phyloP scores from a whole-genome alignment of 2,329 filamentous ascomycete species.

The Dryadomyces quercivorus region DNA sequence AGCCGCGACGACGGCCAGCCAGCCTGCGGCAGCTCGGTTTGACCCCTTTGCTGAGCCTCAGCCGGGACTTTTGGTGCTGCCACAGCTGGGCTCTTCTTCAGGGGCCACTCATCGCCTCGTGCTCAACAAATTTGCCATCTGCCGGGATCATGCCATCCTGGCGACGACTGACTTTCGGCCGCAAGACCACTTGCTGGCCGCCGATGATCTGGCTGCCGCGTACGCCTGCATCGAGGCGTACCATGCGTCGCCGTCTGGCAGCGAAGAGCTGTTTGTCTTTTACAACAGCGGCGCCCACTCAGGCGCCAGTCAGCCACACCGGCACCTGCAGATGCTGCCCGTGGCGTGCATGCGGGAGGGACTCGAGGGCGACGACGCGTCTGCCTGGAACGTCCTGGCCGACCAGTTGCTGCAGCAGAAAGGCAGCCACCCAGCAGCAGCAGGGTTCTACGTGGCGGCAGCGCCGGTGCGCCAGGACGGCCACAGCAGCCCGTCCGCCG shows the following conservation, averaged over 20 bases:
- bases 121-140: slow-evolving; percentile 64
- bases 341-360: slow-evolving; percentile 50
- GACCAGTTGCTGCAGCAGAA: slow-evolving; percentile 17
- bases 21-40: slow-evolving; percentile 21
- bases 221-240: slow-evolving; percentile 51
- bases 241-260: slow-evolving; percentile 10
- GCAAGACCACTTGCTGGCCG: slow-evolving; percentile 53
- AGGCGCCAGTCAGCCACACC: slow-evolving; percentile 59
- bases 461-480: background rate
- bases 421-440: background rate
- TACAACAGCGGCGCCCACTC: slow-evolving; percentile 60
- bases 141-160: slow-evolving; percentile 60
- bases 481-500: background rate
- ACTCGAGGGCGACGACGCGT: slow-evolving; percentile 17
- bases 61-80: slow-evolving; percentile 40
- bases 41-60: slow-evolving; percentile 56
- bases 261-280: slow-evolving; percentile 45
- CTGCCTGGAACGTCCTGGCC: slow-evolving; percentile 37
- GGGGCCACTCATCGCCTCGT: slow-evolving; percentile 44
- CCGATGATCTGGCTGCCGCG: slow-evolving; percentile 46
- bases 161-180: slow-evolving; percentile 49
- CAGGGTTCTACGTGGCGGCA: slow-evolving; percentile 8
- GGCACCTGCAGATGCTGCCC: slow-evolving; percentile 61
- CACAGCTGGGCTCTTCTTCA: slow-evolving; percentile 17
- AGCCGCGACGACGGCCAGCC: slow-evolving; percentile 41